These are phyloP conservation scores for Chaetomiaceae sp. DNA, from an alignment of 2,329 filamentous ascomycete genomes.

Conservation along the genomic window DNA sequence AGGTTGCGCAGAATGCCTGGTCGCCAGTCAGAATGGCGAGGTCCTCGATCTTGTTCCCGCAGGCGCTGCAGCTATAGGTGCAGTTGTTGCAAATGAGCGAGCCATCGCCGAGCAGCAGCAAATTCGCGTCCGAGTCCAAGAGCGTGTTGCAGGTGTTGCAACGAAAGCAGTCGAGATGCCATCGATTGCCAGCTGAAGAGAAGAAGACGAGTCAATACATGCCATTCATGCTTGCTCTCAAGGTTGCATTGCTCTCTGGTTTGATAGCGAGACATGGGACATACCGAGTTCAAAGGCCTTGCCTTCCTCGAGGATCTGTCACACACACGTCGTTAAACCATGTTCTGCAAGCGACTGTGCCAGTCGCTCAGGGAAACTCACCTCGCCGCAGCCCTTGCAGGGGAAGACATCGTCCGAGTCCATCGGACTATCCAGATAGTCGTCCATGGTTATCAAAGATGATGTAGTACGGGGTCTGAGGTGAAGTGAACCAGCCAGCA, in stretches of 20 bases:
- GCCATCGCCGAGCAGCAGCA: slow-evolving; percentile 92
- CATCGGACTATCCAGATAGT: slow-evolving; percentile 59
- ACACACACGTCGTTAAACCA: slow-evolving; percentile 22
- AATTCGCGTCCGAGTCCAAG: slow-evolving; percentile 95
- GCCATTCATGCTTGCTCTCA: background rate
- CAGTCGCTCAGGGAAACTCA: slow-evolving; percentile 39
- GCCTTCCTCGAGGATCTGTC: slow-evolving; percentile 91
- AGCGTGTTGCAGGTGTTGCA: slow-evolving; percentile 94
- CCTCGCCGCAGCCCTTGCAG: slow-evolving; percentile 90
- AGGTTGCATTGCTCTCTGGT: background rate
- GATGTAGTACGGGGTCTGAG: slow-evolving; percentile 21
- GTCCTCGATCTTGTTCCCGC: slow-evolving; percentile 96
- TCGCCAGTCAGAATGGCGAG: slow-evolving; percentile 95
- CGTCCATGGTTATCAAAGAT: slow-evolving; percentile 53
- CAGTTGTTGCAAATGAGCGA: slow-evolving; percentile 99
- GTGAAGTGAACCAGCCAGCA: background rate
- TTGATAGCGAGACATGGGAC: slow-evolving; percentile 19
- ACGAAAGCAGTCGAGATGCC: slow-evolving; percentile 98
- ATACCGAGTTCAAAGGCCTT: slow-evolving; percentile 96
- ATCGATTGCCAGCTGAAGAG: slow-evolving; percentile 85
- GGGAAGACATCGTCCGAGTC: slow-evolving; percentile 80
- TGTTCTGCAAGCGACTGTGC: slow-evolving; percentile 10
- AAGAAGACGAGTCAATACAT: slow-evolving; percentile 18
- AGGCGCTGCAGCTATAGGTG: slow-evolving; percentile 97
- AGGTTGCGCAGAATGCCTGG: slow-evolving; percentile 94